A percentile compares a stretch with the other conserved stretches of the same genome.
Conservation (phyloP, 176 grass and related monocot genomes). For the Eleusine indica region DNA sequence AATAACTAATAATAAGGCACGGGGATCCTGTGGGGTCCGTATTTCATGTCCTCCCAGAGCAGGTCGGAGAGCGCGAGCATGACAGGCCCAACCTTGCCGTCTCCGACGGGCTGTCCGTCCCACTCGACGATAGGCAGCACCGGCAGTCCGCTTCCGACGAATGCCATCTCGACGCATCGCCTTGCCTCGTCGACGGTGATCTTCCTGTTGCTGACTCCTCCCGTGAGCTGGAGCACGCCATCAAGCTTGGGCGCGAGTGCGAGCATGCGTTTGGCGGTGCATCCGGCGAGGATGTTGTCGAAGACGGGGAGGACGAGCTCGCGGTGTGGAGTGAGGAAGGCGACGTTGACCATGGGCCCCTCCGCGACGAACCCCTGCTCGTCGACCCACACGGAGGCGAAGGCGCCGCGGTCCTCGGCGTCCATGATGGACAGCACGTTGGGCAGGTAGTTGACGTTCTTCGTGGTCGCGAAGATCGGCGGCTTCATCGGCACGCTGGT, state of each 20-base stretch:
- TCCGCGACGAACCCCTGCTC: constrained; percentile 62
- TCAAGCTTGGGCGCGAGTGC: constrained; percentile 66
- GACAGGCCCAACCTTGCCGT: constrained; percentile 75
- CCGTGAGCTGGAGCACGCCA: constrained; percentile 41
- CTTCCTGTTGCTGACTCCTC: constrained; percentile 26
- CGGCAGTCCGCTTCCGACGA: constrained; percentile 77
- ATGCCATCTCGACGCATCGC: constrained; percentile 70
- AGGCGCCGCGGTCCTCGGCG: constrained; percentile 76
- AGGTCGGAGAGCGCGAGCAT: constrained; percentile 76
- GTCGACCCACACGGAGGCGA: constrained; percentile 79
- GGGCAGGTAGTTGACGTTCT: constrained; percentile 96
- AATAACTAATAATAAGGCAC: constrained; percentile 48
- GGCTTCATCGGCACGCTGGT: constrained; percentile 88
- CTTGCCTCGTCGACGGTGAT: constrained; percentile 59
- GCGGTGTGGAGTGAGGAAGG: constrained; percentile 55
- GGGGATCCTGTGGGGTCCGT: constrained; percentile 61
- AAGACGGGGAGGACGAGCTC: constrained; percentile 72
- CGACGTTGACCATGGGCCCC: constrained; percentile 86
- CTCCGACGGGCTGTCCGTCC: constrained; percentile 75
- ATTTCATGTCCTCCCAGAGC: constrained; percentile 91
- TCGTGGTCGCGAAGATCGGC: constrained; percentile 68
- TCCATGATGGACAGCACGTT: constrained; percentile 90
- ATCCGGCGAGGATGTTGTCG: constrained; percentile 71
- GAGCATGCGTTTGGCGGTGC: constrained; percentile 73
- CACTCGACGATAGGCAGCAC: constrained; percentile 72